Percentiles rank a stretch among this genome's conserved stretches.
Evolutionary conservation across 1,284 basidiomycete species (phyloP).

Genomic region (Cryptococcus sp.): DNA sequence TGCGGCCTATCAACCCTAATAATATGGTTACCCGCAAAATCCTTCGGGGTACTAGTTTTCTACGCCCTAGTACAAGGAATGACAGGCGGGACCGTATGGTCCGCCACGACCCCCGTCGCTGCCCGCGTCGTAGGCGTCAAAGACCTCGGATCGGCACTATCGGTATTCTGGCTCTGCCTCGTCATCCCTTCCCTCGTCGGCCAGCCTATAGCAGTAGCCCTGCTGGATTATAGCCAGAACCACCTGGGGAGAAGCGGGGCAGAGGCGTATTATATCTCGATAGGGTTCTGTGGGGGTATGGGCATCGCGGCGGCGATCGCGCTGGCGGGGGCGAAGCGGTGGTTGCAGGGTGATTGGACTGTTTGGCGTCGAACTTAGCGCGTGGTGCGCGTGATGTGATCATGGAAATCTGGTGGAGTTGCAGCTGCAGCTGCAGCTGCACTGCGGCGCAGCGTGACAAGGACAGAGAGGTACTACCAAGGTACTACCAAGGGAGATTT

Average conservation of each 20-base stretch:
- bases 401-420: no score
- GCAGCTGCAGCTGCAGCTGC: no score
- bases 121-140: slow-evolving; percentile 52
- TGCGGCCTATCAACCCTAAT: slow-evolving; percentile 52
- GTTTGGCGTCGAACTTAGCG: slow-evolving; percentile 27
- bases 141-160: slow-evolving; percentile 52
- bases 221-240: slow-evolving; percentile 47
- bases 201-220: slow-evolving; percentile 52
- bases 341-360: slow-evolving; percentile 46
- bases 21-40: slow-evolving; percentile 54
- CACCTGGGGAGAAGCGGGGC: slow-evolving; percentile 40
- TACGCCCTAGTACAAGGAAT: slow-evolving; percentile 54
- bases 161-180: slow-evolving; percentile 52
- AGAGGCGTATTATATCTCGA: slow-evolving; percentile 49
- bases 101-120: slow-evolving; percentile 45
- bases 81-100: slow-evolving; percentile 54
- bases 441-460: no score
- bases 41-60: slow-evolving; percentile 51
- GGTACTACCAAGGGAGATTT: no score
- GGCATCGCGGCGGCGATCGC: slow-evolving; percentile 38
- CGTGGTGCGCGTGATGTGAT: no score
- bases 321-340: slow-evolving; percentile 50
- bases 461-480: no score
- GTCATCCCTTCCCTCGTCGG: slow-evolving; percentile 48
- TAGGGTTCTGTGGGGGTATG: slow-evolving; percentile 51